phyloP scores from a whole-genome alignment of 495 filamentous ascomycete species.

The Neurospora sp. region DNA sequence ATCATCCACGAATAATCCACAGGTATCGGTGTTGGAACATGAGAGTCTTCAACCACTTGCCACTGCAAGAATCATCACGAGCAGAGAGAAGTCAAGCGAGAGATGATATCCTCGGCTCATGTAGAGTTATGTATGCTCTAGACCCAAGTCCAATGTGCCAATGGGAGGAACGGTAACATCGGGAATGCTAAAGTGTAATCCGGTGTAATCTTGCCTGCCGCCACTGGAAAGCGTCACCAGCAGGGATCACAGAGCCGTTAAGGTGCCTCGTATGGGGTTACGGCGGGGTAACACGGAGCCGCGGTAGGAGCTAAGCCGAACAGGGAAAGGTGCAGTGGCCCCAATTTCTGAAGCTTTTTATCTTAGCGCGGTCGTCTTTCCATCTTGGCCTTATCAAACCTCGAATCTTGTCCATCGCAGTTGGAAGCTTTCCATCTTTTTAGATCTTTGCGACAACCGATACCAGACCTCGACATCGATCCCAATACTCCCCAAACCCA shows the following conservation, averaged over 20 bases:
- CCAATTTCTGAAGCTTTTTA: background rate
- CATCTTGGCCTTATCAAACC: background rate
- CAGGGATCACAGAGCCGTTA: background rate
- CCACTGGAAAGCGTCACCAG: background rate
- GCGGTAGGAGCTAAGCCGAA: conserved; percentile 3
- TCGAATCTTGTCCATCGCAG: background rate
- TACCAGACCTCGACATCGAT: background rate
- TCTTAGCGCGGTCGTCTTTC: background rate
- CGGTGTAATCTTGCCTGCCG: background rate
- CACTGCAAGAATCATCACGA: background rate
- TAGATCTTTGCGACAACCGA: background rate
- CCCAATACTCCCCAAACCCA: background rate
- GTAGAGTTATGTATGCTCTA: background rate
- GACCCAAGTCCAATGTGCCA: too few relatives aligned
- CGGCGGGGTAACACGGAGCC: conserved; percentile 10
- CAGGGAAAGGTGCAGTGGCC: background rate
- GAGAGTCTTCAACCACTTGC: background rate
- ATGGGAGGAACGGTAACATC: background rate
- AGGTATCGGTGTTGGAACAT: background rate
- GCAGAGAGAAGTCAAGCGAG: background rate
- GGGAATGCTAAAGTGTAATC: background rate
- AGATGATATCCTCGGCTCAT: background rate
- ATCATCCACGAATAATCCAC: background rate
- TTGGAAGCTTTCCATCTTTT: background rate
- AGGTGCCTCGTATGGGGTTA: background rate